A percentile compares a stretch with the other conserved stretches of the same genome.
These are phyloP conservation scores for Penicillium canescens DNA, from an alignment of 495 filamentous ascomycete species.

Conservation along the genomic window DNA sequence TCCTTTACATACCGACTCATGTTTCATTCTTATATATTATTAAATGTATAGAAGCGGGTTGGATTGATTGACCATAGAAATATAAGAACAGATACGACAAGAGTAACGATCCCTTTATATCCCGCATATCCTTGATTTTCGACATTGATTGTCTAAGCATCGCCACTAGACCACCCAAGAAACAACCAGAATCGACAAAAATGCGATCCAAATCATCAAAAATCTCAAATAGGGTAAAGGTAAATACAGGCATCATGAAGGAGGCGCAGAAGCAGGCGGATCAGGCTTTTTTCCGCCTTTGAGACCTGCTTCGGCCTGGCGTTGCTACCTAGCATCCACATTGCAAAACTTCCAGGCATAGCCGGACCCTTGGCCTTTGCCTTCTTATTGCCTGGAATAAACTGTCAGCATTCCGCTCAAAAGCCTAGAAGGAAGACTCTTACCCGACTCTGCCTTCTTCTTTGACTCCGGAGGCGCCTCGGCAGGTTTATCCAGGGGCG, in stretches of 20 bases:
- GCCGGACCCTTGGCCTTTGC: constrained; percentile 12
- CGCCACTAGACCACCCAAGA: too few species aligned
- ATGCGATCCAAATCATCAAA: neutral
- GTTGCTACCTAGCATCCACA: constrained; percentile 37
- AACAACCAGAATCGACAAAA: too few species aligned
- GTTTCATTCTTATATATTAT: too few species aligned
- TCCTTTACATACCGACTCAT: too few species aligned
- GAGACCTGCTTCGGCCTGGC: constrained; percentile 29
- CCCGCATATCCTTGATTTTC: too few species aligned
- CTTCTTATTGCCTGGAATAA: constrained; percentile 27
- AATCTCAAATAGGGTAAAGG: neutral
- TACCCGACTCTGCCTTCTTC: constrained; percentile 39
- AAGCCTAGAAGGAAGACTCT: neutral
- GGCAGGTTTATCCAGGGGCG: constrained; percentile 22
- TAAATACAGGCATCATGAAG: constrained; percentile 15
- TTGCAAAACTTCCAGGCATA: constrained; percentile 29
- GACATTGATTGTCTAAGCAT: too few species aligned
- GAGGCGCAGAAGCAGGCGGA: constrained; percentile 12
- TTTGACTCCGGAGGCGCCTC: constrained; percentile 26
- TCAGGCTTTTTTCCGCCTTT: constrained; percentile 40
- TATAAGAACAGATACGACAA: too few species aligned
- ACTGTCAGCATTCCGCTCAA: constrained; percentile 2
- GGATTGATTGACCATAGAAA: too few species aligned
- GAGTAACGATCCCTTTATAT: too few species aligned
- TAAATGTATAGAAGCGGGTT: too few species aligned